phyloP scores from a whole-genome alignment of 129 eudicot species.

The Oenanthe sinensis region DNA sequence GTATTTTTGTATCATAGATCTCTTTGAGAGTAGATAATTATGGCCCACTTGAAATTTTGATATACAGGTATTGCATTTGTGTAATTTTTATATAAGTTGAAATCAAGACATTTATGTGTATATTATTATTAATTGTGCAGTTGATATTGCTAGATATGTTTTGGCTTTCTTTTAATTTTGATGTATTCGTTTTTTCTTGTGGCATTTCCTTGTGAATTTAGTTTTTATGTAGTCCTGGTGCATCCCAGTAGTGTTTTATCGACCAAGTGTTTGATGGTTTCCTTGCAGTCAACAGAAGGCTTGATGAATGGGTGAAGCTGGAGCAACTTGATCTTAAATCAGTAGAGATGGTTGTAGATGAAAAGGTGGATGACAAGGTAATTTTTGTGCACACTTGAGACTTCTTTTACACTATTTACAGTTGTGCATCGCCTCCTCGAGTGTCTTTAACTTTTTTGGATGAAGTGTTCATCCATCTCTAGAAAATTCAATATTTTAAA shows the following conservation, averaged over 20 bases:
- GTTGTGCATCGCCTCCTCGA: neutral
- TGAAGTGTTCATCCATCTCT: neutral
- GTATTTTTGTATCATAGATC: no score
- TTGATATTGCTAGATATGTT: no score
- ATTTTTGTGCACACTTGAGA: neutral
- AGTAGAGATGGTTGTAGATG: constrained; percentile 86
- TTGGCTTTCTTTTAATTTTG: neutral
- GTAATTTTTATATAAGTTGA: no score
- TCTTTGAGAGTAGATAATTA: no score
- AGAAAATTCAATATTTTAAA: neutral
- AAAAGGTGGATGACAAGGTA: constrained; percentile 99
- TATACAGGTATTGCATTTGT: no score
- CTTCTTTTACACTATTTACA: constrained; percentile 4
- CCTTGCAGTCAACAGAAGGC: constrained; percentile 81
- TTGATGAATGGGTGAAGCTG: constrained; percentile 97
- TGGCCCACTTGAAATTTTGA: no score
- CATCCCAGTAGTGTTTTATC: neutral
- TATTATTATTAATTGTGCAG: no score
- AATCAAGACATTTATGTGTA: no score
- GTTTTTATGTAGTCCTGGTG: neutral
- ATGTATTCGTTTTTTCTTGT: neutral
- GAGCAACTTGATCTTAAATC: constrained; percentile 96
- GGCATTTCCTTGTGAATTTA: neutral
- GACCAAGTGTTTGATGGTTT: neutral
- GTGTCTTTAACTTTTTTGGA: neutral